These are phyloP conservation scores for Fraxinus americana DNA, from an alignment of 257 asterid genomes.

Conservation along the genomic window DNA sequence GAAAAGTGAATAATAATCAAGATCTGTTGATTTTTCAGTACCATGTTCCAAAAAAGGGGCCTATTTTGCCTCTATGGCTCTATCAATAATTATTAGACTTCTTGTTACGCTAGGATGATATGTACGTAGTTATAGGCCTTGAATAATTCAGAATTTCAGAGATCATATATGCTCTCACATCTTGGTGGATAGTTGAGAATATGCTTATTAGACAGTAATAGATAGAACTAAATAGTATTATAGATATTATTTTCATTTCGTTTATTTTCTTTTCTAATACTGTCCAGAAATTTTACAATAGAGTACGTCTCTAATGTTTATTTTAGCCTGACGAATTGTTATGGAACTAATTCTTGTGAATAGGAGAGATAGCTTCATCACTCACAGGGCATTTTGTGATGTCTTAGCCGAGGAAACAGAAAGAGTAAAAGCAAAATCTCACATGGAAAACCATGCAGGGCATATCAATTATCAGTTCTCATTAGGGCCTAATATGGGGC, in stretches of 20 bases:
- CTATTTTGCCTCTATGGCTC: not conserved
- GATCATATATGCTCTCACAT: too few relatives aligned
- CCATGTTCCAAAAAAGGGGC: too few relatives aligned
- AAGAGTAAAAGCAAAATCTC: conserved; percentile 68
- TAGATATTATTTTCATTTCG: too few relatives aligned
- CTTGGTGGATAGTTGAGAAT: too few relatives aligned
- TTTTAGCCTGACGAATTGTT: not conserved
- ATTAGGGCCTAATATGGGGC: conserved; percentile 38
- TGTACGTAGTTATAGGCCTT: too few relatives aligned
- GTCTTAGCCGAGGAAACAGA: conserved; percentile 94
- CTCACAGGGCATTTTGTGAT: conserved; percentile 94
- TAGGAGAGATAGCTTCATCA: conserved; percentile 94
- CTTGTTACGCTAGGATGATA: not conserved
- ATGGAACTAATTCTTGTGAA: not conserved
- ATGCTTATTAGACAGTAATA: not conserved
- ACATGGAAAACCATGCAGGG: conserved; percentile 38
- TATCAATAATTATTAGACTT: not conserved
- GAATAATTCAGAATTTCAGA: too few relatives aligned
- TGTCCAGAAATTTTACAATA: not conserved
- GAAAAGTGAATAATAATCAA: not conserved
- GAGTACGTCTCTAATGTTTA: not conserved
- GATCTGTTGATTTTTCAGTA: conserved; percentile 15
- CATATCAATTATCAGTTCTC: conserved; percentile 58
- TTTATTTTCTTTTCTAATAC: not conserved
- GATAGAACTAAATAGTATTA: too few relatives aligned